Evolutionary conservation across 2,329 filamentous ascomycete species (phyloP).

Genomic region (Graphilbum sp.): DNA sequence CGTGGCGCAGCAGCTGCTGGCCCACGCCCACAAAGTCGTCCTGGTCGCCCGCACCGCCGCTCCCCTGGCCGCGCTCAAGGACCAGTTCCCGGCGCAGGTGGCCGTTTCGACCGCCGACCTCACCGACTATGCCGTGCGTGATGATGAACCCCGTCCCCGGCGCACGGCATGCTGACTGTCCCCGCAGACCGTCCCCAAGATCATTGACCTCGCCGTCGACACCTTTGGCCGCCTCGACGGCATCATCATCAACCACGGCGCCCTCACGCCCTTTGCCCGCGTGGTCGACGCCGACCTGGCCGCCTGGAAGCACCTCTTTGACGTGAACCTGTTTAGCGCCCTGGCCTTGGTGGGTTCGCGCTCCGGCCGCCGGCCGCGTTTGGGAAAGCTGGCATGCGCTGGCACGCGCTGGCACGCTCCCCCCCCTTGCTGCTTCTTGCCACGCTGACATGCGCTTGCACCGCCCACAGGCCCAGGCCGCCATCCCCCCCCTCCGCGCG

Average conservation of each 20-base stretch:
- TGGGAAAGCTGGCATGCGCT: no score
- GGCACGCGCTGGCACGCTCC: no score
- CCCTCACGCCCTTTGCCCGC: constrained; percentile 57
- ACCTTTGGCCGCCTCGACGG: constrained; percentile 63
- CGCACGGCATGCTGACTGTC: neutral
- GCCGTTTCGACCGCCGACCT: constrained; percentile 41
- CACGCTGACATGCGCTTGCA: no score
- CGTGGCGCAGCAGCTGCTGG: constrained; percentile 33
- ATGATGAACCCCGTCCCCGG: neutral
- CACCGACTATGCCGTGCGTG: constrained; percentile 16
- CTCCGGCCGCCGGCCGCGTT: no score
- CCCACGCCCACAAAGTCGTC: constrained; percentile 39
- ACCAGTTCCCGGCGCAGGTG: constrained; percentile 34
- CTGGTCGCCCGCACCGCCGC: constrained; percentile 37
- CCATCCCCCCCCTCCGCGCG: constrained; percentile 51
- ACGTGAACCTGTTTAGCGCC: constrained; percentile 76
- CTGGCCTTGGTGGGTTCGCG: constrained; percentile 49
- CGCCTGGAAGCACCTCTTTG: constrained; percentile 61
- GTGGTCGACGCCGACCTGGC: constrained; percentile 51
- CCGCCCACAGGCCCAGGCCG: constrained; percentile 44
- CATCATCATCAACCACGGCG: constrained; percentile 77
- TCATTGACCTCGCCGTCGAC: constrained; percentile 47
- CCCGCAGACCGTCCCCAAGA: constrained; percentile 36
- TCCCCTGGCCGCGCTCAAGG: constrained; percentile 32
- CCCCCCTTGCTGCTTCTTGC: no score